phyloP scores from a whole-genome alignment of 2,329 filamentous ascomycete species.

The Juglanconis sp. region DNA sequence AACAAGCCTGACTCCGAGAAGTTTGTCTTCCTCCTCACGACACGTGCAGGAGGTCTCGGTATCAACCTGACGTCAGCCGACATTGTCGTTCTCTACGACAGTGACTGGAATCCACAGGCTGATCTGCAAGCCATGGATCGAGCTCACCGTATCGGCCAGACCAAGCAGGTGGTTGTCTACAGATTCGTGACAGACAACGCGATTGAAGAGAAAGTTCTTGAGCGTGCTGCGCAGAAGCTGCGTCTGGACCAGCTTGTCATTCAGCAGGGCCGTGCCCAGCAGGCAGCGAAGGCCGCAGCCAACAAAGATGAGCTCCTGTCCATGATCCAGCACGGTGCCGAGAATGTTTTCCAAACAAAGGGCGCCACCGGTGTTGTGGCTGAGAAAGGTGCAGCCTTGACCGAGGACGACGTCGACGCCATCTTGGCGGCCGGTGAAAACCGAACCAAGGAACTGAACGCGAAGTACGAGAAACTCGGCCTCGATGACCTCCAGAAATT shows the following conservation, averaged over 20 bases:
- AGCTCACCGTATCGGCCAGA: slow-evolving; percentile 96
- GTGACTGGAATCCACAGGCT: slow-evolving; percentile 98
- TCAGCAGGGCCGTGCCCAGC: slow-evolving; percentile 91
- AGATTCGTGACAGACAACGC: slow-evolving; percentile 97
- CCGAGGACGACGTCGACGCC: slow-evolving; percentile 85
- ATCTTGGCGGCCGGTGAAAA: slow-evolving; percentile 85
- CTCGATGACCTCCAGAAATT: slow-evolving; percentile 98
- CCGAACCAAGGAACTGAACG: slow-evolving; percentile 84
- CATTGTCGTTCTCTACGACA: slow-evolving; percentile 94
- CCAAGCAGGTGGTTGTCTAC: slow-evolving; percentile 95
- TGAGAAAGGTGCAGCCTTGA: slow-evolving; percentile 60
- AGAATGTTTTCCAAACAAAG: slow-evolving; percentile 81
- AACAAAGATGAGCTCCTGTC: slow-evolving; percentile 94
- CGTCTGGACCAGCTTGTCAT: slow-evolving; percentile 96
- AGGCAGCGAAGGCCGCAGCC: slow-evolving; percentile 82
- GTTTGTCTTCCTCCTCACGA: slow-evolving; percentile 93
- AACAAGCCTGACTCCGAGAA: slow-evolving; percentile 95
- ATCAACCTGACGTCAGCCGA: slow-evolving; percentile 96
- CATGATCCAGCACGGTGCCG: slow-evolving; percentile 99
- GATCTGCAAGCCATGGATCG: slow-evolving; percentile 99
- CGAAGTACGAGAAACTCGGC: slow-evolving; percentile 93
- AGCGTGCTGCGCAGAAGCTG: slow-evolving; percentile 93
- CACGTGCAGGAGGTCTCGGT: slow-evolving; percentile 88
- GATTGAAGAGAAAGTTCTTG: slow-evolving; percentile 96
- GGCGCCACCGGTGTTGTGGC: slow-evolving; percentile 59